phyloP scores from a whole-genome alignment of 2,329 filamentous ascomycete species.

The Plenodomus lindquistii region DNA sequence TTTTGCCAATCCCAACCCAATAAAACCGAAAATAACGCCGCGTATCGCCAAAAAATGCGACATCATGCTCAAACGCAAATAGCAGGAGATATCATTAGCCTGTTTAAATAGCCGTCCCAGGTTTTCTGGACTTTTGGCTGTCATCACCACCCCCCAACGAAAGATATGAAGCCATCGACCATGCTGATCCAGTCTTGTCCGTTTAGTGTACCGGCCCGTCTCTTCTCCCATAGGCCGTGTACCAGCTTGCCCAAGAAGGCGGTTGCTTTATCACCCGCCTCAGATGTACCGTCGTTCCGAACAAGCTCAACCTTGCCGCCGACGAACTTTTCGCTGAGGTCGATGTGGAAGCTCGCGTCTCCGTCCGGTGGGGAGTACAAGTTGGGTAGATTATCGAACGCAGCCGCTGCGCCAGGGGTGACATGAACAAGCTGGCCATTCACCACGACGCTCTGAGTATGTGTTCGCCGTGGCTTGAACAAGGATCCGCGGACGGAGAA shows the following conservation, averaged over 20 bases:
- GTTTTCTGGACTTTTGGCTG: background rate
- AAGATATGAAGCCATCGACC: slow-evolving; percentile 40
- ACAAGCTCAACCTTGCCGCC: slow-evolving; percentile 38
- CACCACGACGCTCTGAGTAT: slow-evolving; percentile 23
- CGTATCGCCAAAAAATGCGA: background rate
- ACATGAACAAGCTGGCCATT: slow-evolving; percentile 27
- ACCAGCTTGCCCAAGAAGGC: slow-evolving; percentile 28
- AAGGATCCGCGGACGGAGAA: slow-evolving; percentile 38
- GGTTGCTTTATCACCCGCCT: slow-evolving; percentile 34
- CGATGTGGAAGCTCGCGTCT: slow-evolving; percentile 43
- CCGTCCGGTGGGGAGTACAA: slow-evolving; percentile 40
- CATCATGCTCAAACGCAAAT: background rate
- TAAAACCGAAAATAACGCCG: background rate
- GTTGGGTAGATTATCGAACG: slow-evolving; percentile 12
- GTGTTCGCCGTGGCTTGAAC: slow-evolving; percentile 38
- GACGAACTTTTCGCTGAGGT: slow-evolving; percentile 41
- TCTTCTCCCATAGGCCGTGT: slow-evolving; percentile 38
- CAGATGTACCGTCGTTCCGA: slow-evolving; percentile 39
- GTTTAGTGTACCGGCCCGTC: slow-evolving; percentile 32
- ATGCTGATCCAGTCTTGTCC: slow-evolving; percentile 41
- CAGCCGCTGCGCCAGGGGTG: slow-evolving; percentile 12
- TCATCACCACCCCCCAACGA: slow-evolving; percentile 27
- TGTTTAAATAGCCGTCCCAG: background rate
- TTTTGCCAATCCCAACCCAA: no score
- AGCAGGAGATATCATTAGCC: background rate